Base-by-base conservation (phyloP, 306 rosid genomes). In the Purshia tridentata region DNA sequence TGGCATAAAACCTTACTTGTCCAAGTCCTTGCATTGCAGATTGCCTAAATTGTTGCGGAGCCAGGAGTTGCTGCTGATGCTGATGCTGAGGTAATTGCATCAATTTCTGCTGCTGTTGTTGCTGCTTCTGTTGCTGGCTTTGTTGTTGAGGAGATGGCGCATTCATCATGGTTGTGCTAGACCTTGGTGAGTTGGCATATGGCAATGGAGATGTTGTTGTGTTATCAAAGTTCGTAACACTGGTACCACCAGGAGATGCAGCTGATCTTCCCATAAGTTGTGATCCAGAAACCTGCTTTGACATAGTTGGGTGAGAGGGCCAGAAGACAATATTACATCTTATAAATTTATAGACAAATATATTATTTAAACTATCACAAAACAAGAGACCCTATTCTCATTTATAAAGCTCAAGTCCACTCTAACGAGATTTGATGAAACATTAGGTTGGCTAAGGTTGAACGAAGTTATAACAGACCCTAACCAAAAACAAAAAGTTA, bases 101-200 rank as follows among this genome's bases (percentile, higher is more conserved):
- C 81, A 88, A 20, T 79, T 91, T 93, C 76, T 82, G 96, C 58
- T 83, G 91, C 58, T 79, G 78, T 4, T 67, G 93, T 29, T 76
- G 82, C 72, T 81, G 88, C 78, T 82, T 92, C 66, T 82, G 92
- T 68, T 86, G 93, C 55, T 83, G 84, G 73, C 79, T 87, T 78
- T 89, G 97, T 70, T 89, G 97, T 79, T 92, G 98, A 88, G 98
- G 98, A 67, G 98, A 93, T 62, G 96, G 96, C 29, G 92, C 77
- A 74, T 93, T 93, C 98, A 93, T 89, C 63, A 91, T 81, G 64
- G 68, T 91, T 62, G 96, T 49, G 67, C 87, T 75, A 74, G 98
- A 91, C 82, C 96, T 89, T 22, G 98, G 97, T 45, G 98, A 93
- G 84, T 93, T 93, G 62, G 98, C 98, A 84, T 89, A 93, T 37